Evolutionary conservation across 2,329 filamentous ascomycete species (phyloP), one percentile per base, ranked within the genome.

Genomic region (Penicillium sumatraense): DNA sequence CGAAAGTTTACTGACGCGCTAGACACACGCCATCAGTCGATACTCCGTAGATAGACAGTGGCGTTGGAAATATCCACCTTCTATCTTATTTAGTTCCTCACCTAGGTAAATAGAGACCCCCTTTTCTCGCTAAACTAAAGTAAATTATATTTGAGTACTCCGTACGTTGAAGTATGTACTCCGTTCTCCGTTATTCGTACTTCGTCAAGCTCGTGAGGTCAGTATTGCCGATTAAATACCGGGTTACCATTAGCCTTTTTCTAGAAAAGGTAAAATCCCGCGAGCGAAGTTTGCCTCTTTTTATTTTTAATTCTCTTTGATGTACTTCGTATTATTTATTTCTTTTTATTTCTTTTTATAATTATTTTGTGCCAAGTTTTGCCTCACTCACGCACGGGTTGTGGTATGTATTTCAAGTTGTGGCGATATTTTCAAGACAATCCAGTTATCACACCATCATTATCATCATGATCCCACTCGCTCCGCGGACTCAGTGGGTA

Each of bases 1-100:
- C 40, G 40, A 23, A 44, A 44, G 40, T 44, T 44, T 27, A 44
- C 40, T 44, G 26, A 23, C 40, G 40, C 40, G 40, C 40, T 44
- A 44, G 40, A 44, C 40, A 27, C 23, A 27, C 40, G 40, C 40
- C 40, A 44, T 44, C 16, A 44, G 21, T 23, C 16, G 21, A 44
- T 14, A n/a, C 26, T 44, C 16, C 26, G 21, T 23, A 27, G 21
- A 44, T 14, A n/a, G 16, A 24, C 20, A 26, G 40, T 44, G 40
- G 40, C 40, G 40, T 44, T 42, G 21, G 16, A 40, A 23, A 27
- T 18, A 44, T 44, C 40, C 40, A 44, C 40, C 27, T 42, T 8
- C 40, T 44, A 11, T 18, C n/a, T 31, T 31, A n/a, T n/a, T n/a
- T n/a, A n/a, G n/a, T 33, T 33, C 31, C 13, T 14, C 31, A 33